These are phyloP conservation scores for Lathyrus sativus DNA, from an alignment of 306 rosid genomes.

Conservation along the genomic window DNA sequence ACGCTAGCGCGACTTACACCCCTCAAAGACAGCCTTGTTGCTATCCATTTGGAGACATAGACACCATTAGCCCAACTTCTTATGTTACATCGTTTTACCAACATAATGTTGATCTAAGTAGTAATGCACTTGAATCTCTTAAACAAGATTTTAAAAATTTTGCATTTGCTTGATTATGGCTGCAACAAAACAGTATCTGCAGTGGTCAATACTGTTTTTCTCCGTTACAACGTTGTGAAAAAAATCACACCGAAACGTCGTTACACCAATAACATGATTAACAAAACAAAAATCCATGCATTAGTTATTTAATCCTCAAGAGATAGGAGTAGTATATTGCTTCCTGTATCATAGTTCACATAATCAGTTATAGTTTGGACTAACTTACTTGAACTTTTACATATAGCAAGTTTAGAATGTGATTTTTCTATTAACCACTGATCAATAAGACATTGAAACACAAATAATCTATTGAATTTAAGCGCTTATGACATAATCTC, in stretches of 20 bases:
- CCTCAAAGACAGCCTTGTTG: too few relatives aligned
- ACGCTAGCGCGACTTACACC: too few relatives aligned
- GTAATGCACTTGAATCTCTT: too few relatives aligned
- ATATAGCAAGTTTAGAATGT: neutral
- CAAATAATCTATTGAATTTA: neutral
- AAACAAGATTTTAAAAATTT: too few relatives aligned
- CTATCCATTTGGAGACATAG: too few relatives aligned
- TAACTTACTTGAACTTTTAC: neutral
- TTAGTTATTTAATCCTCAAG: neutral
- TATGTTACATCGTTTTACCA: too few relatives aligned
- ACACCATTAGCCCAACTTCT: too few relatives aligned
- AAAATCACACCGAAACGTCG: neutral
- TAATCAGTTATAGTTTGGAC: neutral
- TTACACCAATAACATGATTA: neutral
- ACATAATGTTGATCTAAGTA: too few relatives aligned
- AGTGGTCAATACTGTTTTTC: too few relatives aligned
- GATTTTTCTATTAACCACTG: neutral
- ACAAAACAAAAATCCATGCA: neutral
- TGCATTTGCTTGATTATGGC: too few relatives aligned
- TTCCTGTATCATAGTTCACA: neutral
- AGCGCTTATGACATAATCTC: neutral
- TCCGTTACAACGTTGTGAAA: too few relatives aligned
- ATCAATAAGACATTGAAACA: neutral
- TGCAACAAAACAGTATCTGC: too few relatives aligned
- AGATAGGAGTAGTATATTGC: neutral